Base-by-base conservation (phyloP, 805 yeast genomes). In the Barnettozyma sucrosica region DNA sequence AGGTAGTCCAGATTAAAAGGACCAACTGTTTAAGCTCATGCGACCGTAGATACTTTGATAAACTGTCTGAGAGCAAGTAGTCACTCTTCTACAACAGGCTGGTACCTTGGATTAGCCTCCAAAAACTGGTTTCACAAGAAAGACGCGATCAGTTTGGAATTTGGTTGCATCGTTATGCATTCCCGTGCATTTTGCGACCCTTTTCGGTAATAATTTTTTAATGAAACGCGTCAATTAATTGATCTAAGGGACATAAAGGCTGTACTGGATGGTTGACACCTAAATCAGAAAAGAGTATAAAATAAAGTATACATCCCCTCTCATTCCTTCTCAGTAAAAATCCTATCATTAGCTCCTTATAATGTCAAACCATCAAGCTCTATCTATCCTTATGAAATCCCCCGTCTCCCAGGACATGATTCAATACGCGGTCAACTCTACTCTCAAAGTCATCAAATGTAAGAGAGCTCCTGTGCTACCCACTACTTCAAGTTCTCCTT, bases 381-480 rank as follows among this genome's bases (percentile, higher is more conserved):
- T 83, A 53, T 69, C 72, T 48, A 65, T 80, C 44, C 74, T 83
- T 54, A 69, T 81, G 66, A 74, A 74, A 55, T 72, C 84, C 3
- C 89, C 89, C 25, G 84, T 83, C 49, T 76, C 86, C 11, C 85
- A 81, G 57, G 88, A 83, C 54, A 83, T 84, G 85, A 75, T 84
- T 55, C 83, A 80, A 61, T 82, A 77, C 60, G 62, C 84, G 50
- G 88, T 85, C 47, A 80, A 77, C 41, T 71, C 76, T 24, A 80
- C 90, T 3, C 68, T 84, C 46, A 84, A 79, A 61, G 85, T 84
- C 40, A 65, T 84, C 41, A 87, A 87, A 37, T 80, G 85, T 59
- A 74, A 74, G 58, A 58, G 53, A 59, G 49, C 39, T 48, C 53
- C 7, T 20, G 47, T 10, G 51, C 55, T 60, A 43, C 66, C 70